phyloP scores from a whole-genome alignment of 2,329 filamentous ascomycete genomes.

The Dothideomycetes sp. region DNA sequence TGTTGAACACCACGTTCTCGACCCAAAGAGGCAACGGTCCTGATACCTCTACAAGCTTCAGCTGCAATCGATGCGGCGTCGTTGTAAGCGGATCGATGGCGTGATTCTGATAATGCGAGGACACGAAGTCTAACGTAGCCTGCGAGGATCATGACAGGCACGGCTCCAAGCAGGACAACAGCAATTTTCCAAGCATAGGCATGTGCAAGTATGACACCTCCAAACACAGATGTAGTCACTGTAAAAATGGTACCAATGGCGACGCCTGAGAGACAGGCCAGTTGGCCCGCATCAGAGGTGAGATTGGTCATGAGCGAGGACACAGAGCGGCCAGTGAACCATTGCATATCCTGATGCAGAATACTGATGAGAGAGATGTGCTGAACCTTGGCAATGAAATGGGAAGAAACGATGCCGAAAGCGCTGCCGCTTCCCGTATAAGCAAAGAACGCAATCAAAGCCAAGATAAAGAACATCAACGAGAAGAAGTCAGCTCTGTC shows the following conservation, averaged over 20 bases:
- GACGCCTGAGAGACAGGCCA: slow-evolving; percentile 40
- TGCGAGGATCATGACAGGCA: slow-evolving; percentile 37
- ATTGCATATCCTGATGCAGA: slow-evolving; percentile 46
- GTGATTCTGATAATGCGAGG: slow-evolving; percentile 50
- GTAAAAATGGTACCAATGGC: slow-evolving; percentile 44
- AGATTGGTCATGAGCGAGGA: slow-evolving; percentile 38
- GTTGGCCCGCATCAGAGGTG: slow-evolving; percentile 40
- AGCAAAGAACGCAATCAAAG: slow-evolving; percentile 39
- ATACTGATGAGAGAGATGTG: slow-evolving; percentile 42
- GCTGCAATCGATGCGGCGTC: slow-evolving; percentile 56
- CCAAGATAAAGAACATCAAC: slow-evolving; percentile 45
- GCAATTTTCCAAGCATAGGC: slow-evolving; percentile 44
- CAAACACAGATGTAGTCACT: slow-evolving; percentile 37
- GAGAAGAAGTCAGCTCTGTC: slow-evolving; percentile 34
- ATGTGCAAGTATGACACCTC: slow-evolving; percentile 40
- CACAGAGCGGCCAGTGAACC: slow-evolving; percentile 39
- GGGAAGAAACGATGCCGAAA: slow-evolving; percentile 41
- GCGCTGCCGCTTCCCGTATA: slow-evolving; percentile 37
- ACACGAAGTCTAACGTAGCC: slow-evolving; percentile 40
- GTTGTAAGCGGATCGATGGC: slow-evolving; percentile 56
- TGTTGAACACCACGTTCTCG: slow-evolving; percentile 32
- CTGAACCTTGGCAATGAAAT: slow-evolving; percentile 36
- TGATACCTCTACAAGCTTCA: slow-evolving; percentile 57
- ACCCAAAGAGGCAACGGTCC: slow-evolving; percentile 44
- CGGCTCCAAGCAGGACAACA: slow-evolving; percentile 40